A percentile compares a stretch with the other conserved stretches of the same genome.
Conservation (phyloP, 139 green algal genomes). For the Microglena sp. region DNA sequence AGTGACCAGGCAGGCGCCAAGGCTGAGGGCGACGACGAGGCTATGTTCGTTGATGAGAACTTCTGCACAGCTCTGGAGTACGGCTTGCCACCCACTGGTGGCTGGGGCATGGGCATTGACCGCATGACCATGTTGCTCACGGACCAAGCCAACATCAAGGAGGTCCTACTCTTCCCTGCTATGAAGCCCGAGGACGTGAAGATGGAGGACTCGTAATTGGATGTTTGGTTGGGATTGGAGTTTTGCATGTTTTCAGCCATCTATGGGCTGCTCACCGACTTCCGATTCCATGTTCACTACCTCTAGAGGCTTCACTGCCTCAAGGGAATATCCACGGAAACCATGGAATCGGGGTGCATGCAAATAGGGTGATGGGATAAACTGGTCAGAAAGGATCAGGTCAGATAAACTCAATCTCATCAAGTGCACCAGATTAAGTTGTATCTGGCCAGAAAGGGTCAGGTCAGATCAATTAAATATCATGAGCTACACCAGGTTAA, state of each 20-base stretch:
- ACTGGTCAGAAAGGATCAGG: no score
- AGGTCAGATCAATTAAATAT: no score
- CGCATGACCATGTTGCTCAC: constrained; percentile 96
- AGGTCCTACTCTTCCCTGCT: constrained; percentile 96
- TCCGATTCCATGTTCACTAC: not conserved
- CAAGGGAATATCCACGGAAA: not conserved
- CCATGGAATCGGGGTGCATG: not conserved
- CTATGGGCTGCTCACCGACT: not conserved
- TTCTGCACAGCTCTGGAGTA: constrained; percentile 98
- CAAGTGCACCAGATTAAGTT: no score
- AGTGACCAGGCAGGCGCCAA: constrained; percentile 53
- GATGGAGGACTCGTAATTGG: no score
- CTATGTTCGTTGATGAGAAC: constrained; percentile 93
- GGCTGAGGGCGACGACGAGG: constrained; percentile 87
- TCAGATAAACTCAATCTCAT: no score
- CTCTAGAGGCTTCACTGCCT: not conserved
- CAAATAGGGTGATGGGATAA: not conserved
- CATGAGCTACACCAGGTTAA: no score
- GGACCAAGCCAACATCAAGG: constrained; percentile 87
- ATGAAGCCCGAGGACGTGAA: constrained; percentile 89
- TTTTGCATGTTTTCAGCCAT: not conserved
- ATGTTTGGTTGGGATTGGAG: not conserved
- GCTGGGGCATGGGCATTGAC: constrained; percentile 97
- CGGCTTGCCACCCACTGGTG: constrained; percentile 92
- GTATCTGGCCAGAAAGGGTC: no score